phyloP scores from a whole-genome alignment of 2,329 filamentous ascomycete species.

The Herpotrichia juniperi region DNA sequence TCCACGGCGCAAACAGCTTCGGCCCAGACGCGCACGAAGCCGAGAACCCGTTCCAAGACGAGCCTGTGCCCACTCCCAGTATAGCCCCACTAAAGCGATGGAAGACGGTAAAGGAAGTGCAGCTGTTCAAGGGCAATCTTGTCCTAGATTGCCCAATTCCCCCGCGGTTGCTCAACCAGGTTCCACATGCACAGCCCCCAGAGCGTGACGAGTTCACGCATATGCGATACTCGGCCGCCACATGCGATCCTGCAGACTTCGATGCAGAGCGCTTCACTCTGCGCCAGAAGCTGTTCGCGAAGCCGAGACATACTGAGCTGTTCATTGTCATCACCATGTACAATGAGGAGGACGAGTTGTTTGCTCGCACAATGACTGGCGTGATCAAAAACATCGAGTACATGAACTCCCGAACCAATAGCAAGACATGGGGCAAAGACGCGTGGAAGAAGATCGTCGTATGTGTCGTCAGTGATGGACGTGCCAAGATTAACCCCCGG shows the following conservation, averaged over 20 bases:
- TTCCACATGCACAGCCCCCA: slow-evolving; percentile 77
- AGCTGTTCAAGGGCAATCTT: slow-evolving; percentile 93
- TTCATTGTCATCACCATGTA: slow-evolving; percentile 99
- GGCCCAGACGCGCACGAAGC: slow-evolving; percentile 63
- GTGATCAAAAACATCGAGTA: slow-evolving; percentile 99
- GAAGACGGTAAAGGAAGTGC: slow-evolving; percentile 99
- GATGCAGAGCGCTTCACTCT: slow-evolving; percentile 89
- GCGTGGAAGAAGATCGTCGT: slow-evolving; percentile 99
- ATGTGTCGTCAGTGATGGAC: slow-evolving; percentile 94
- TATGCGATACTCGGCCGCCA: slow-evolving; percentile 93
- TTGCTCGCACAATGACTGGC: slow-evolving; percentile 93
- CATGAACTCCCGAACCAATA: slow-evolving; percentile 92
- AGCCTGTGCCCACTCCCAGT: slow-evolving; percentile 56
- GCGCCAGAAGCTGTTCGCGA: slow-evolving; percentile 89
- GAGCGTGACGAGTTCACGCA: slow-evolving; percentile 88
- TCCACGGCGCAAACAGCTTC: slow-evolving; percentile 67
- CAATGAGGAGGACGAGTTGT: slow-evolving; percentile 96
- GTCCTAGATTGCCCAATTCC: slow-evolving; percentile 97
- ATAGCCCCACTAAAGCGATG: slow-evolving; percentile 77
- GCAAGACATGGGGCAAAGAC: slow-evolving; percentile 97
- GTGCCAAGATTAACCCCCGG: slow-evolving; percentile 93
- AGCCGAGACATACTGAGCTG: slow-evolving; percentile 88
- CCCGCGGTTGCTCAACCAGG: slow-evolving; percentile 82
- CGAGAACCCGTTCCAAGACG: slow-evolving; percentile 47
- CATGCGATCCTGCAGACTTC: slow-evolving; percentile 89